Base-by-base conservation (phyloP, 306 rosid species). In the Quercus dentata region DNA sequence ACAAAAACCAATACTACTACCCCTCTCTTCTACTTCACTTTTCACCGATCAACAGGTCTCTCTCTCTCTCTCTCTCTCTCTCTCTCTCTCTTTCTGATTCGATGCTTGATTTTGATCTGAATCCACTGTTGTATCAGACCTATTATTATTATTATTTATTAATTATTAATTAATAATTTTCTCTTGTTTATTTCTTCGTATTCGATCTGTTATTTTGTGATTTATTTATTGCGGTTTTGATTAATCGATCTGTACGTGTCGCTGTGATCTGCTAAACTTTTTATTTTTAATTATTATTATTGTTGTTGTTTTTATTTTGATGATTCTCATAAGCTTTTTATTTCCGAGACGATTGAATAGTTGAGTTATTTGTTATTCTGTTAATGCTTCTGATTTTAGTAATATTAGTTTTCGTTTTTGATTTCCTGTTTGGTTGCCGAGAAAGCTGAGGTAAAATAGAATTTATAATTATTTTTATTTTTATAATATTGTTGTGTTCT, bases 201-300 rank as follows among this genome's bases (percentile, higher is more conserved):
- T 35, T 23, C 52, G 17, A 14, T 67, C 54, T 55, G 18, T 59
- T 30, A 61, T 21, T 28, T 0, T 54, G 18, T 15, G 30, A 62
- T 63, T 63, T 52, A 27, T 10, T 27, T 81, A 9, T 27, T 81
- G 7, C 23, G 38, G 30, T 69, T 73, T 68, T 46, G 5, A 17
- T 20, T 56, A 59, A 77, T 79, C 58, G 88, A 87, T 87, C 87
- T 80, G 76, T 74, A 58, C 14, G 27, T 63, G 80, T 56, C 4
- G 38, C 41, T 25, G 1, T 69, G 10, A 1, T 44, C 10, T 56
- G 49, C 11, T 1, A 7, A 41, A 41, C 46, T 41, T 41, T 8
- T 7, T 38, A 6, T 6, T 38, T 41, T 41, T 35, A 35, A 8
- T 41, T 41, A 2, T 7, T 38, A 6, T 38, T 38, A 38, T 38